Evolutionary conservation across 2,329 filamentous ascomycete genomes (phyloP).

Genomic region (Diaporthe capsici): DNA sequence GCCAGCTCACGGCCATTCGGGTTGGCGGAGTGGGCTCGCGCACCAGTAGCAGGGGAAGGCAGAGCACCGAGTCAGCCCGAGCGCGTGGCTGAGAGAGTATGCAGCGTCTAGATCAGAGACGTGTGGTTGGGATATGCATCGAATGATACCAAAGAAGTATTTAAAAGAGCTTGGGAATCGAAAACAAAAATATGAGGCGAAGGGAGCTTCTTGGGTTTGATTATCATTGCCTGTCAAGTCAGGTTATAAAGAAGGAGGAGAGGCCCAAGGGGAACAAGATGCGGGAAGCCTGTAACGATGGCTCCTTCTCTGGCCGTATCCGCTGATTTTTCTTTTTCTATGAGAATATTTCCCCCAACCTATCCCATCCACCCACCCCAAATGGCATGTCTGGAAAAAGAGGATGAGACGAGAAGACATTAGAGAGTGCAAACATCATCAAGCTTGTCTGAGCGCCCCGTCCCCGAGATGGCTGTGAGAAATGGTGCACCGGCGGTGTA

Average conservation of each 20-base stretch:
- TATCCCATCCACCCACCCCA: conserved; percentile 1
- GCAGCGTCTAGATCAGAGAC: conserved; percentile 8
- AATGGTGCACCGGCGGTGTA: too few relatives aligned
- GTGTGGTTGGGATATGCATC: conserved; percentile 25
- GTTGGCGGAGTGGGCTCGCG: neutral
- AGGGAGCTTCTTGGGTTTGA: conserved; percentile 26
- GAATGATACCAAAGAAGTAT: conserved; percentile 41
- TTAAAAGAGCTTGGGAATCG: conserved; percentile 33
- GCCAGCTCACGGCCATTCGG: neutral
- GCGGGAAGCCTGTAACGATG: conserved; percentile 5
- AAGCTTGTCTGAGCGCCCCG: neutral
- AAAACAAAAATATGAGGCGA: conserved; percentile 38
- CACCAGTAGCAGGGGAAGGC: neutral
- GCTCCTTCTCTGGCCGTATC: conserved; percentile 25
- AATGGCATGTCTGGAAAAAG: conserved; percentile 22
- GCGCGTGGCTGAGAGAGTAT: neutral
- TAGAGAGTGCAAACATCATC: conserved; percentile 37
- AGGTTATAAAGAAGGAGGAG: conserved; percentile 27
- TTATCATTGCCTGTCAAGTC: neutral
- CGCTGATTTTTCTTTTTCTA: conserved; percentile 15
- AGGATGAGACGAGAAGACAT: conserved; percentile 30
- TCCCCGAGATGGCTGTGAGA: neutral
- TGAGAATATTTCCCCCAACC: conserved; percentile 25
- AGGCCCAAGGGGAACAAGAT: neutral
- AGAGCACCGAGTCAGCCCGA: neutral